Evolutionary conservation across 2,329 filamentous ascomycete genomes (phyloP).

Genomic region (Pseudogymnoascus sp.): DNA sequence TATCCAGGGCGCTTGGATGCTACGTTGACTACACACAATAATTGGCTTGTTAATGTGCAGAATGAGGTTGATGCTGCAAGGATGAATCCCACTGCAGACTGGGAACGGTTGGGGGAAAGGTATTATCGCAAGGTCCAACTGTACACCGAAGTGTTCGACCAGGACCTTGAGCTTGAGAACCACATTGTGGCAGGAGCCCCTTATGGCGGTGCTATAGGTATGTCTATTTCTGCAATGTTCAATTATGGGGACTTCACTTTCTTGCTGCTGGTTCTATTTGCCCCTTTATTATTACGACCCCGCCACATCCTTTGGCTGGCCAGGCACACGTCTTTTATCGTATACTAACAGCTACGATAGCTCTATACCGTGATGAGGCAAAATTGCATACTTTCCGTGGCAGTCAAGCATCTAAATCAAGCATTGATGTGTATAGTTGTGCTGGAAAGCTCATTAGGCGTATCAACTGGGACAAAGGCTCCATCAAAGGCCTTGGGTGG

Average conservation of each 20-base stretch:
- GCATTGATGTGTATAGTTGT: constrained; percentile 90
- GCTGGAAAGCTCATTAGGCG: constrained; percentile 80
- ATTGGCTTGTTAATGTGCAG: constrained; percentile 1
- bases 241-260: not conserved
- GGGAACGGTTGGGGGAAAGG: constrained; percentile 86
- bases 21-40: not conserved
- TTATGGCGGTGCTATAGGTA: constrained; percentile 90
- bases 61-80: not conserved
- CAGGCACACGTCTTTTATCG: not conserved
- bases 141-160: constrained; percentile 88
- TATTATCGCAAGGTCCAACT: constrained; percentile 95
- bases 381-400: constrained; percentile 76
- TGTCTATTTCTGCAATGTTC: constrained; percentile 23
- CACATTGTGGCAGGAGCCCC: constrained; percentile 87
- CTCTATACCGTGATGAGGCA: constrained; percentile 79
- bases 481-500: constrained; percentile 86
- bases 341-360: constrained; percentile 41
- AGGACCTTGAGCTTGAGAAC: constrained; percentile 89
- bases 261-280: not conserved
- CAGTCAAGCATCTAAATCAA: constrained; percentile 64
- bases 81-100: constrained; percentile 54
- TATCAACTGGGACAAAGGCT: constrained; percentile 86
- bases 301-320: not conserved
- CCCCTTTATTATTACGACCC: not conserved
- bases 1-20: not conserved